Percentiles rank a stretch among this genome's conserved stretches.
These are phyloP conservation scores for Candida gigantensis DNA, from an alignment of 1,139 yeast species.

Conservation along the genomic window DNA sequence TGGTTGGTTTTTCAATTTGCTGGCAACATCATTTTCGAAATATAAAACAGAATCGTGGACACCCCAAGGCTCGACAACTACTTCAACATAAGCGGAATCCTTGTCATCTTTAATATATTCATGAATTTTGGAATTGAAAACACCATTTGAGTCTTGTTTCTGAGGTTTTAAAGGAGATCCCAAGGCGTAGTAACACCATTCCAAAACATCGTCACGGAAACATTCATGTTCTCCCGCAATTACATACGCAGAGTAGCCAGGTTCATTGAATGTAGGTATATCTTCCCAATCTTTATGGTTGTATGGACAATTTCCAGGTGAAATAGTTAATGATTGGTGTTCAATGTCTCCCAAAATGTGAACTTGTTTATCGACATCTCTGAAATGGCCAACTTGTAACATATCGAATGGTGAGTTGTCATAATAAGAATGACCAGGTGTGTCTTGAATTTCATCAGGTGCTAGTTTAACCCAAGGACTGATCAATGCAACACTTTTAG, in stretches of 20 bases:
- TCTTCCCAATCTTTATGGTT: constrained; percentile 32
- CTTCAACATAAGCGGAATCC: constrained; percentile 18
- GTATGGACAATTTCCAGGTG: constrained; percentile 21
- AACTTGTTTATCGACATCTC: constrained; percentile 2
- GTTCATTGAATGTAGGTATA: constrained; percentile 33
- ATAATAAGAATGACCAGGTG: constrained; percentile 33
- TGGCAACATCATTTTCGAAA: constrained; percentile 28
- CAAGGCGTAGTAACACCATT: constrained; percentile 38
- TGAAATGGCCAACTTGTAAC: constrained; percentile 20
- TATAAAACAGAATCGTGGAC: constrained; percentile 41
- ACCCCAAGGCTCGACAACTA: constrained; percentile 47
- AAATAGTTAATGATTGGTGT: constrained; percentile 12
- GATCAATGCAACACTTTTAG: constrained; percentile 33
- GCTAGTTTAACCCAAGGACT: constrained; percentile 40
- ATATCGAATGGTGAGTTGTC: constrained; percentile 37
- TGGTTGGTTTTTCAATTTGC: constrained; percentile 13
- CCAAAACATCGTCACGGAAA: constrained; percentile 43
- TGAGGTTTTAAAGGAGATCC: constrained; percentile 25
- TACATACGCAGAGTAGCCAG: constrained; percentile 29
- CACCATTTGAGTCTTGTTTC: constrained; percentile 29
- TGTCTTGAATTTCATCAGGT: constrained; percentile 14
- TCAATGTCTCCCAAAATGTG: constrained; percentile 16
- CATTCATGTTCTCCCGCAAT: constrained; percentile 47
- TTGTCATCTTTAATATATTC: constrained; percentile 18
- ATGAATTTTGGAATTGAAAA: constrained; percentile 20